These are phyloP conservation scores for Ramaria rubella DNA, from an alignment of 768 basidiomycete genomes.

Conservation along the genomic window DNA sequence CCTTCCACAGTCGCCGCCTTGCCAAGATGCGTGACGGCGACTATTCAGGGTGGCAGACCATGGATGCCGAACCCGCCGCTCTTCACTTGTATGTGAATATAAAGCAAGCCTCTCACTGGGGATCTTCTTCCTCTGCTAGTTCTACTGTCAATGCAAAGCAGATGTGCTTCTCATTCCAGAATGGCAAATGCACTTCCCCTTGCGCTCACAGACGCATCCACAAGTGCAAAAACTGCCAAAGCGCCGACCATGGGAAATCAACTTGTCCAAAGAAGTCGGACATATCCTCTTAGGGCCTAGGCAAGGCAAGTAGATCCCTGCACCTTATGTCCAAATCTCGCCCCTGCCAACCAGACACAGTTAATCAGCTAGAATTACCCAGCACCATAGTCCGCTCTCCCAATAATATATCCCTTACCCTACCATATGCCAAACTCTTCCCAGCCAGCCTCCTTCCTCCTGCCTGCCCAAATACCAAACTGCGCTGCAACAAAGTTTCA, in stretches of 20 bases:
- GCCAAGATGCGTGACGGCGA: too few relatives aligned
- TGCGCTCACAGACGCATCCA: background rate
- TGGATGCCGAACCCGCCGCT: background rate
- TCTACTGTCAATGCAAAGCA: background rate
- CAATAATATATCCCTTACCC: background rate
- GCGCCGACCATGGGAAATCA: background rate
- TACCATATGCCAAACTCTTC: background rate
- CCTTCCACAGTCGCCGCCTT: too few relatives aligned
- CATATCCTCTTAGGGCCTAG: background rate
- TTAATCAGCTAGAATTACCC: background rate
- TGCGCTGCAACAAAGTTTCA: conserved; percentile 1
- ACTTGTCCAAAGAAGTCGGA: background rate
- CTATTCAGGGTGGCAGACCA: too few relatives aligned
- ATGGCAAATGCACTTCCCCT: background rate
- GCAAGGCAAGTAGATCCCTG: background rate
- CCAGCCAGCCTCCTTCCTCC: background rate
- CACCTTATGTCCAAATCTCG: background rate
- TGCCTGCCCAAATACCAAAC: conserved; percentile 7
- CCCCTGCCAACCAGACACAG: background rate
- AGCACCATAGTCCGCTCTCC: background rate
- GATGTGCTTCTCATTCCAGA: too few relatives aligned
- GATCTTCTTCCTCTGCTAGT: background rate
- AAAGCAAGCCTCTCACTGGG: background rate
- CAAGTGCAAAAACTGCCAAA: background rate
- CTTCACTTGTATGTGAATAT: background rate